Conservation (phyloP, 2,329 filamentous ascomycete genomes). For the Pseudogymnoascus sp. region DNA sequence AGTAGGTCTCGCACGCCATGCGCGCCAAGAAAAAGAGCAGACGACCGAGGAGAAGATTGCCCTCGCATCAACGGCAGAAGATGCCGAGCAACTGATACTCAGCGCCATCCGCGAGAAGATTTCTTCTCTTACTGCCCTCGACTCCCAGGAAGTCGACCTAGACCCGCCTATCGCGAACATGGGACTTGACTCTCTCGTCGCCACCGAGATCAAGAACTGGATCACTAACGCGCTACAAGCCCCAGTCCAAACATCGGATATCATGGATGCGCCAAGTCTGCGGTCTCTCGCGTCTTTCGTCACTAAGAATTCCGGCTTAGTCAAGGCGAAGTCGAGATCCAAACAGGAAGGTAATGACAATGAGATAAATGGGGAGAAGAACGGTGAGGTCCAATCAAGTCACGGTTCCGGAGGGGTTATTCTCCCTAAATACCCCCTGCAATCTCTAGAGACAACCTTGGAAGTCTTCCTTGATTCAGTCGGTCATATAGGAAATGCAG, state of each 20-base stretch:
- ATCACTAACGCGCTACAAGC: conserved; percentile 17
- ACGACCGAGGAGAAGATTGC: neutral
- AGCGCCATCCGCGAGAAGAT: conserved; percentile 1
- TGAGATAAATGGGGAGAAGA: neutral
- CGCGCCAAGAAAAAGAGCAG: conserved; percentile 2
- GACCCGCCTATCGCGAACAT: conserved; percentile 27
- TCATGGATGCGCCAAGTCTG: conserved; percentile 21
- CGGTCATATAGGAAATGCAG: neutral
- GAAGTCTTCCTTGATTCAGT: neutral
- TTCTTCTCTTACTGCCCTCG: neutral
- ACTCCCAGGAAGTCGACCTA: conserved; percentile 4
- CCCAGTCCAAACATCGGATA: conserved; percentile 24
- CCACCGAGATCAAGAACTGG: conserved; percentile 42
- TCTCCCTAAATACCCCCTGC: neutral
- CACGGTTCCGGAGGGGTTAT: neutral
- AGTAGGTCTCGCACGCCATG: neutral
- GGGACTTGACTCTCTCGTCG: conserved; percentile 43
- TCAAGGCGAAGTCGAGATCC: neutral
- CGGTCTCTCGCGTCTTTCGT: conserved; percentile 15
- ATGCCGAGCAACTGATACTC: neutral
- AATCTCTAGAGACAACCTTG: conserved; percentile 7
- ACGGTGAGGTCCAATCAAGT: neutral
- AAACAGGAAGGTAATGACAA: neutral
- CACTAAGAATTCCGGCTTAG: neutral
- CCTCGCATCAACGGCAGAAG: neutral